Base-by-base conservation (phyloP, 2,329 filamentous ascomycete species). In the Colletotrichum sp. region DNA sequence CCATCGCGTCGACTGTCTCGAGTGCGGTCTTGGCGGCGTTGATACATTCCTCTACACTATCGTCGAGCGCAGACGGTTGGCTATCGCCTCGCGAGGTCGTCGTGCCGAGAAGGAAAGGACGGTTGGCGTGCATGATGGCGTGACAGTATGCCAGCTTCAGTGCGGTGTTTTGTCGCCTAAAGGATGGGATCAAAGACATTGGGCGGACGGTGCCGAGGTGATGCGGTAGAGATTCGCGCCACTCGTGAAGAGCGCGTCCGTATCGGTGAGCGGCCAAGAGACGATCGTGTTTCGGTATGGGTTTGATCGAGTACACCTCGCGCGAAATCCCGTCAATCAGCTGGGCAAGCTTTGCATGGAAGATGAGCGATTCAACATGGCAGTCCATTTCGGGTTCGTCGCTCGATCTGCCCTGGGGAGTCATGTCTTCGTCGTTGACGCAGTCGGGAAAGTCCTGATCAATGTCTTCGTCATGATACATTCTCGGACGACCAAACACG, bases 401-500 rank as follows among this genome's bases (percentile, higher is more conserved):
- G 32, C 84, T 80, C 4, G 77, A n/a, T 3, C 82, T 75, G 4
- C 78, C 78, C 36, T 85, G 79, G 10, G 85, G 78, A 1, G 88
- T 86, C 83, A 93, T 88, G 34, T 92, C 87, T 48, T 91, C 88
- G 74, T 93, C 91, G 71, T 91, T 90, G 59, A 92, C 85, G 2
- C 84, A 78, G 18, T 87, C 86, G 0, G 92, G 92, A n/a, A 91
- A 85, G 4, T 89, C 87, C 73, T 93, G 91, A 68, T 93, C 91
- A 64, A 92, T 91, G 67, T 93, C 91, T 39, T 92, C 90, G 60
- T 93, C 91, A 65, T 92, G 91, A 30, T 92, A 90, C 16, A 92
- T 86, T 9, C 90, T 82, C 1, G 92, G 92, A 7, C 92, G 85
- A 0, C 92, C 92, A 34, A 93, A 88, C 21, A 92, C 90, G n/a